Evolutionary conservation across 805 yeast species (phyloP), one percentile per base, ranked within the genome.

Genomic region (Schwanniomyces sp.): DNA sequence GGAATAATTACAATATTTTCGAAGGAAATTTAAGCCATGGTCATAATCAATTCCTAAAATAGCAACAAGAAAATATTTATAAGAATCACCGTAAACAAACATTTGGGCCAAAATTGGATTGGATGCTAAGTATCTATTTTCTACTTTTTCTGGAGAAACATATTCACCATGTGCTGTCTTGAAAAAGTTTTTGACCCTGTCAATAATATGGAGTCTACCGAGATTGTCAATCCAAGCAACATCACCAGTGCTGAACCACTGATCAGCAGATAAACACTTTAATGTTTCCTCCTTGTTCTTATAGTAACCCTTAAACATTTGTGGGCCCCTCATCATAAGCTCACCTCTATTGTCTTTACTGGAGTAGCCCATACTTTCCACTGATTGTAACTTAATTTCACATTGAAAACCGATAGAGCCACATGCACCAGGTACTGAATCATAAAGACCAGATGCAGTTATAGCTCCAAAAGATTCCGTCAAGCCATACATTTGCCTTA

Each of bases 181-280:
- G 74, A 86, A 86, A 68, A 86, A 86, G 67, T 86, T 87, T 71
- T 86, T 86, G 34, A 86, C 90, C 51, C 94, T 74, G 59, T 87
- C 94, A 55, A 86, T 76, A 48, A 86, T 82, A 43, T 65, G 70
- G 21, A 87, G 61, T 41, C 85, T 74, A 10, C 91, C 88, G 6
- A 69, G 65, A 1, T 52, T 47, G 47, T 78, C 80, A 44, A 85
- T 63, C 48, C 62, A 64, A 0, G 81, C 88, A 55, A 85, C 76
- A 61, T 85, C 91, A 26, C 86, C 86, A 4, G 86, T 80, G 38
- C 66, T 61, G 61, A 80, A 80, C 83, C 85, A 82, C 4, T 85
- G 85, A 14, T 80, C 80, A 12, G 72, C 66, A 47, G 79, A 85
- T 37, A 85, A 56, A 2, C 78, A 76, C 43, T 73, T 72, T 10